These are phyloP conservation scores for Xerocomus amazonicus DNA, from an alignment of 1,284 basidiomycete genomes.

Conservation along the genomic window DNA sequence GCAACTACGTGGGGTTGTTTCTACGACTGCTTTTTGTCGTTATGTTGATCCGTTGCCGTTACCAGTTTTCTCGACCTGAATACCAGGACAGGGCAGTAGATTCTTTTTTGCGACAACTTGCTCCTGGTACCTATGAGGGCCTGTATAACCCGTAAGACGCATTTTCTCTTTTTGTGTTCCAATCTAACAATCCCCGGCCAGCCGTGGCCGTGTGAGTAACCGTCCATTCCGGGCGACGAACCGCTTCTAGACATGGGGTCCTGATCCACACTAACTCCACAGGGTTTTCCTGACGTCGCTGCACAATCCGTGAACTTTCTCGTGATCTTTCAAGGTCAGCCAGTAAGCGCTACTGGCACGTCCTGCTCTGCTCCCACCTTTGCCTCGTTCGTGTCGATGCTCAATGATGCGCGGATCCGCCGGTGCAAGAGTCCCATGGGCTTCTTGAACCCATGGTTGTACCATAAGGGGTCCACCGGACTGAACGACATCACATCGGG, in stretches of 20 bases:
- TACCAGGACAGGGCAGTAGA: slow-evolving; percentile 14
- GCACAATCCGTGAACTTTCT: slow-evolving; percentile 39
- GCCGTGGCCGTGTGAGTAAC: slow-evolving; percentile 36
- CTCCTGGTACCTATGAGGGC: slow-evolving; percentile 48
- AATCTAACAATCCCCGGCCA: slow-evolving; percentile 3
- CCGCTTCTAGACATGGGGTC: neutral
- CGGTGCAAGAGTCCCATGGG: slow-evolving; percentile 45
- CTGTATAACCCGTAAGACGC: slow-evolving; percentile 52
- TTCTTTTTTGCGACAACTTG: slow-evolving; percentile 43
- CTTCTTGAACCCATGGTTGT: slow-evolving; percentile 61
- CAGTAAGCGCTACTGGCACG: slow-evolving; percentile 40
- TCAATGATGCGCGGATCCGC: slow-evolving; percentile 58
- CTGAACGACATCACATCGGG: slow-evolving; percentile 55
- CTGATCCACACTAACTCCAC: neutral
- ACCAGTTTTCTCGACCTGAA: slow-evolving; percentile 22
- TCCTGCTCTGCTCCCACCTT: slow-evolving; percentile 38
- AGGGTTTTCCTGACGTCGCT: slow-evolving; percentile 61
- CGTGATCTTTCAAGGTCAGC: slow-evolving; percentile 11
- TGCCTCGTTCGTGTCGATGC: slow-evolving; percentile 44
- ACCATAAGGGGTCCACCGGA: slow-evolving; percentile 34
- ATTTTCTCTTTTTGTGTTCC: neutral
- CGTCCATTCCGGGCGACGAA: slow-evolving; percentile 20
- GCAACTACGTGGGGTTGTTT: slow-evolving; percentile 29
- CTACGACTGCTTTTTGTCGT: neutral
- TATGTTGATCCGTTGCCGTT: neutral